Base-by-base conservation (phyloP, 1,284 basidiomycete species). In the Ceratobasidium sp. region DNA sequence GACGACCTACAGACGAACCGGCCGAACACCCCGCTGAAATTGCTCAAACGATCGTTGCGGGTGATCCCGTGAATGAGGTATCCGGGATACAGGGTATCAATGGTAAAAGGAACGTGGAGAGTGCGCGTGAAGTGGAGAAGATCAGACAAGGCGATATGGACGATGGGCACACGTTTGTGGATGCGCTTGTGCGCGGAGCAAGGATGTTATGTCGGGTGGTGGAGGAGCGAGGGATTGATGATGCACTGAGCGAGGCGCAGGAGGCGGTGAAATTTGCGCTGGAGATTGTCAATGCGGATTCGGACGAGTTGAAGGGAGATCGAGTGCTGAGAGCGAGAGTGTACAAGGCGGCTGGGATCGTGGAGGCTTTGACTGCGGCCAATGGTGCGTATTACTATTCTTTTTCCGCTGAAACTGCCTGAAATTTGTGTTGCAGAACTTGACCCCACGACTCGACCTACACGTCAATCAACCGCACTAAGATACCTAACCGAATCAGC, bases 121-220 rank as follows among this genome's bases (percentile, higher is more conserved):
- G 46, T 28, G 60, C 60, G 12, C n/a, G 13, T 1, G 61, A 63
- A n/a, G 72, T 75, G 26, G 72, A 75, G 23, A 63, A 66, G 46
- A 53, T 75, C 42, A 42, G 72, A 15, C 72, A 87, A n/a, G 87
- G 87, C 40, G 88, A 89, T 56, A 83, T 82, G 23, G 91, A 96
- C 82, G 89, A 88, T 0, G 90, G 94, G 80, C 83, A 83, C 13
- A 84, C 89, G 63, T 97, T 95, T 90, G 90, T 96, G 5, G 88
- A 91, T 78, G 90, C 91, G 2, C 87, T 96, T 10, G 87, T 94
- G 0, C 89, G 91, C 51, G 96, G 96, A 2, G 88, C 91, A 2
- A 87, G 93, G 77, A 91, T 97, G 90, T 85, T 97, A 28, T 92
- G 92, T 79, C 87, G 89, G 60, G 82, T 87, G 23, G 81, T 81